Conservation (phyloP, 2,329 filamentous ascomycete species). For the Apiospora marii region DNA sequence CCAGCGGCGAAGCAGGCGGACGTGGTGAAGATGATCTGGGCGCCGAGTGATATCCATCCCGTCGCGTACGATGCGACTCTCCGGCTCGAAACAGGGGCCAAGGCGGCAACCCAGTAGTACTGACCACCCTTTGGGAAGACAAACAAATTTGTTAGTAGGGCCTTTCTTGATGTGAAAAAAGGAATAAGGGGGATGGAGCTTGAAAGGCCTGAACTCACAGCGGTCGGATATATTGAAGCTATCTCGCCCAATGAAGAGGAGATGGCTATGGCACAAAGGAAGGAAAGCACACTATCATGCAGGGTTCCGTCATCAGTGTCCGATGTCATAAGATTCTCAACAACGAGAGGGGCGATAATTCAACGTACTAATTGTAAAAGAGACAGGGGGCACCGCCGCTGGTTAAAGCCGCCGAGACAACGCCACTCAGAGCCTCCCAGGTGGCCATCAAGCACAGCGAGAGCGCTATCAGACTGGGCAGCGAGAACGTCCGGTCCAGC, state of each 20-base stretch:
- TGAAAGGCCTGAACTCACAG: constrained; percentile 42
- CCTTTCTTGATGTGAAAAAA: no score
- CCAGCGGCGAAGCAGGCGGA: constrained; percentile 56
- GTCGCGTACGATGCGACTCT: constrained; percentile 50
- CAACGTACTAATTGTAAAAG: constrained; percentile 52
- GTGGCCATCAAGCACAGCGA: constrained; percentile 59
- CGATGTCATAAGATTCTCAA: not conserved
- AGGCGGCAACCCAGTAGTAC: constrained; percentile 54
- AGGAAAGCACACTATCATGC: constrained; percentile 47
- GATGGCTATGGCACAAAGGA: constrained; percentile 50
- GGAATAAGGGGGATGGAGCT: not conserved
- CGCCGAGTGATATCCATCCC: constrained; percentile 55
- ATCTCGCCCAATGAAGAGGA: constrained; percentile 59
- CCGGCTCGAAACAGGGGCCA: constrained; percentile 44
- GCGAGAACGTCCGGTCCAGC: constrained; percentile 46
- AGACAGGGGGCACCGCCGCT: constrained; percentile 55
- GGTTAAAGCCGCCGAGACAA: constrained; percentile 52
- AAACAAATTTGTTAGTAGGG: not conserved
- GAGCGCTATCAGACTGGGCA: constrained; percentile 53
- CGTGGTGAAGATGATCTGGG: constrained; percentile 54
- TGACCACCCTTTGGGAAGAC: constrained; percentile 42
- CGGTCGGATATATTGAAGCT: constrained; percentile 59
- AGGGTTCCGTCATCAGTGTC: not conserved
- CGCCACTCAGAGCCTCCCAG: constrained; percentile 57
- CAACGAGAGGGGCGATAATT: no score